Conservation (phyloP, 305 asterid species). For the Petunia hybrid region DNA sequence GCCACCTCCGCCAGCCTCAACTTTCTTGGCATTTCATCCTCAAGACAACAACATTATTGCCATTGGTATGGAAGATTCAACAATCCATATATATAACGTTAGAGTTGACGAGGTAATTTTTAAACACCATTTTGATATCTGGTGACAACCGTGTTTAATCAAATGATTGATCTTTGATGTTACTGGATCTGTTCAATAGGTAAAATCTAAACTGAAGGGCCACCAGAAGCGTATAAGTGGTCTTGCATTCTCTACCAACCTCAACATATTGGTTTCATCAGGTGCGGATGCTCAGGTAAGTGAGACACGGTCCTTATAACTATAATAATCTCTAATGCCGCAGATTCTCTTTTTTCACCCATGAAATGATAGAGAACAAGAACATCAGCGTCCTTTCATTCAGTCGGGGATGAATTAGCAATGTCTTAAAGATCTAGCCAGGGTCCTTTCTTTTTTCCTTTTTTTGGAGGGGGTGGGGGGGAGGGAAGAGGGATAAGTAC, state of each 20-base stretch:
- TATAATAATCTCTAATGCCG: too few relatives aligned
- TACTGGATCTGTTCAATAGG: too few relatives aligned
- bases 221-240: constrained; percentile 53
- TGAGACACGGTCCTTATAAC: not conserved
- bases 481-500: too few relatives aligned
- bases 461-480: too few relatives aligned
- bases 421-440: too few relatives aligned
- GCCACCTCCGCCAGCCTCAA: constrained; percentile 54
- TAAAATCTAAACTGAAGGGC: constrained; percentile 46
- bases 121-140: not conserved
- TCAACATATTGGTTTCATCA: constrained; percentile 52
- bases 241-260: constrained; percentile 44
- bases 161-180: constrained; percentile 1
- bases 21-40: constrained; percentile 55
- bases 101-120: too few relatives aligned
- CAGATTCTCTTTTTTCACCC: too few relatives aligned
- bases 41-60: constrained; percentile 55
- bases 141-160: not conserved
- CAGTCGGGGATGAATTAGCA: not conserved
- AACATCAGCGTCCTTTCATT: not conserved
- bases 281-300: constrained; percentile 57
- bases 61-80: constrained; percentile 59
- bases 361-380: not conserved
- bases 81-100: too few relatives aligned
- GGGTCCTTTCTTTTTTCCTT: too few relatives aligned